phyloP scores from a whole-genome alignment of 805 yeast species.

The Komagataella pastoris region DNA sequence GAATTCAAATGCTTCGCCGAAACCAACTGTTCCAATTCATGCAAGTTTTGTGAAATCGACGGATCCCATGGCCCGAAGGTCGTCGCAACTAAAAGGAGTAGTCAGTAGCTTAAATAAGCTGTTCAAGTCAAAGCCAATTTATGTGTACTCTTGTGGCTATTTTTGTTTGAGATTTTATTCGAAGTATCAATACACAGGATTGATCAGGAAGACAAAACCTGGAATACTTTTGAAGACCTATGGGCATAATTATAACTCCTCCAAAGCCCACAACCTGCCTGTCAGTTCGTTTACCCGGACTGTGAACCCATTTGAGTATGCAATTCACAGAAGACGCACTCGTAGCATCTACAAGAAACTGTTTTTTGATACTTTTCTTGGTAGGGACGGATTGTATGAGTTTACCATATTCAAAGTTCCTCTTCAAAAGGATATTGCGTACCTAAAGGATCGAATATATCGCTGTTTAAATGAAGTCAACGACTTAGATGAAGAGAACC shows the following conservation, averaged over 20 bases:
- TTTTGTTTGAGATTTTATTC: constrained; percentile 11
- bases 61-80: background rate
- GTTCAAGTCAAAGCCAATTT: background rate
- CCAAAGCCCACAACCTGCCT: constrained; percentile 18
- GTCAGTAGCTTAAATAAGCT: background rate
- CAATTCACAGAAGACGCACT: constrained; percentile 9
- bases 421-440: constrained; percentile 4
- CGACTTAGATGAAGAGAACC: constrained; percentile 5
- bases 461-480: constrained; percentile 6
- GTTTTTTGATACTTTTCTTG: constrained; percentile 7
- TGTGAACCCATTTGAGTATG: constrained; percentile 3
- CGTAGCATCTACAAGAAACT: constrained; percentile 8
- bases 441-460: constrained; percentile 6
- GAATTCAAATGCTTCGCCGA: background rate
- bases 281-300: background rate
- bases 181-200: constrained; percentile 9
- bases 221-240: constrained; percentile 9
- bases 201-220: constrained; percentile 19
- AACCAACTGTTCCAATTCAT: background rate
- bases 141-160: background rate
- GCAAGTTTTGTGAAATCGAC: constrained; percentile 3
- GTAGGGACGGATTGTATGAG: constrained; percentile 14
- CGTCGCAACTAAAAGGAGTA: background rate
- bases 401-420: constrained; percentile 7
- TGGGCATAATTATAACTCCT: constrained; percentile 16